Conservation (phyloP, 164 flowering plant species). For the Chloranthus sessilifolius region DNA sequence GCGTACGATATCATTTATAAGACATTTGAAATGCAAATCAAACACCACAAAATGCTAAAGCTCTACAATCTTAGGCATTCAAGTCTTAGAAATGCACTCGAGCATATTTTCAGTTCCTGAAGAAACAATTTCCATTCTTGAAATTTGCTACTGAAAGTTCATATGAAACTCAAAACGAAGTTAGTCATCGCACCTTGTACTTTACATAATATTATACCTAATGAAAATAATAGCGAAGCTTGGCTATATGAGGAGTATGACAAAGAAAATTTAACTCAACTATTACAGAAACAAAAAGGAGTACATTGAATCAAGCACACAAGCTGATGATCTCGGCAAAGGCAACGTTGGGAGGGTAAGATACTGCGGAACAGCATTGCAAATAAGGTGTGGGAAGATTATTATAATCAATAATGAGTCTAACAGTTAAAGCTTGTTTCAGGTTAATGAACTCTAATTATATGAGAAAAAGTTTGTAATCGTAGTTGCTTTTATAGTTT, state of each 20-base stretch:
- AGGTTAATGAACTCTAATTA: too few species aligned
- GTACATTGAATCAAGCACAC: not conserved
- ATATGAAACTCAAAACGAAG: conserved; percentile 3
- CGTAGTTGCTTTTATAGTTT: too few species aligned
- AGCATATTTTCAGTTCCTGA: not conserved
- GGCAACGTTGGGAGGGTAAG: not conserved
- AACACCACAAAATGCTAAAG: not conserved
- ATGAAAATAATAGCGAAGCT: not conserved
- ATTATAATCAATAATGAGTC: not conserved
- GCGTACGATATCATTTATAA: not conserved
- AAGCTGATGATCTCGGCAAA: not conserved
- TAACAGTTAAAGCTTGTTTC: too few species aligned
- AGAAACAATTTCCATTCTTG: not conserved
- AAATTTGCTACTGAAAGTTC: not conserved
- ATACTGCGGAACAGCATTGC: not conserved
- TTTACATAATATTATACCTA: not conserved
- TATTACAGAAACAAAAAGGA: not conserved
- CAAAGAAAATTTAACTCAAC: not conserved
- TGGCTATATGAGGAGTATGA: not conserved
- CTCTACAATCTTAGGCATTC: conserved; percentile 1
- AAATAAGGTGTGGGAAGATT: conserved; percentile 2
- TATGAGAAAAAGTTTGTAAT: too few species aligned
- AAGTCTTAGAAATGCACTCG: not conserved
- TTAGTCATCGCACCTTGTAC: conserved; percentile 3
- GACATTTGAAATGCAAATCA: not conserved